Evolutionary conservation across 306 rosid genomes (phyloP).

Genomic region (Lablab purpureus): DNA sequence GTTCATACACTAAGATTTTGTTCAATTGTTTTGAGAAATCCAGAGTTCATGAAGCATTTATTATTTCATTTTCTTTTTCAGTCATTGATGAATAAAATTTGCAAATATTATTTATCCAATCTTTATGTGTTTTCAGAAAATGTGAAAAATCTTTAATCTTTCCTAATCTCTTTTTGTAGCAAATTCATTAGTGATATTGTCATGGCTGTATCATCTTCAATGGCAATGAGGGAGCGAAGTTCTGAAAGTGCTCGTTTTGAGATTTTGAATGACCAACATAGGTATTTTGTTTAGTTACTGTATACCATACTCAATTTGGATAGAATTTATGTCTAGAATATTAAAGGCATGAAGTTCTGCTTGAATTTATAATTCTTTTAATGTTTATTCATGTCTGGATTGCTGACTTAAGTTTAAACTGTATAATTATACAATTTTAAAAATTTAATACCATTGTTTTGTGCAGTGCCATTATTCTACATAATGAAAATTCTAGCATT

Average conservation of each 20-base stretch:
- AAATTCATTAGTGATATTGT: slow-evolving; percentile 88
- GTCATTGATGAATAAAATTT: background rate
- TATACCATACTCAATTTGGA: slow-evolving; percentile 31
- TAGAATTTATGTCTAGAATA: slow-evolving; percentile 8
- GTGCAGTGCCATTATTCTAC: slow-evolving; percentile 85
- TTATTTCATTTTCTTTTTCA: background rate
- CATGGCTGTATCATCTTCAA: slow-evolving; percentile 82
- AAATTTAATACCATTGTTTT: slow-evolving; percentile 42
- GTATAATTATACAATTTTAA: slow-evolving; percentile 31
- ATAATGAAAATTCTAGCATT: slow-evolving; percentile 73
- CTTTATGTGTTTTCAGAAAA: background rate
- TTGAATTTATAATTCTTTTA: slow-evolving; percentile 30
- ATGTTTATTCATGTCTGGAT: slow-evolving; percentile 33
- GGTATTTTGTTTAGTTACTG: slow-evolving; percentile 55
- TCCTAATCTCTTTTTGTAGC: slow-evolving; percentile 59
- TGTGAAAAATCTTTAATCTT: slow-evolving; percentile 32
- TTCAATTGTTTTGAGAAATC: slow-evolving; percentile 32
- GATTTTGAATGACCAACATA: slow-evolving; percentile 72
- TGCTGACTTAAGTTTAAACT: slow-evolving; percentile 36
- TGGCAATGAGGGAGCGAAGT: slow-evolving; percentile 88
- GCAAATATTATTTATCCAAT: slow-evolving; percentile 27
- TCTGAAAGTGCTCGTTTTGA: slow-evolving; percentile 93
- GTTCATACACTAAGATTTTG: slow-evolving; percentile 9
- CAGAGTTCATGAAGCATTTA: background rate
- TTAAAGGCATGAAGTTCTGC: background rate